A percentile compares a stretch with the other conserved stretches of the same genome.
Conservation (phyloP, 2,329 filamentous ascomycete species). For the Trichothecium sympodiale region DNA sequence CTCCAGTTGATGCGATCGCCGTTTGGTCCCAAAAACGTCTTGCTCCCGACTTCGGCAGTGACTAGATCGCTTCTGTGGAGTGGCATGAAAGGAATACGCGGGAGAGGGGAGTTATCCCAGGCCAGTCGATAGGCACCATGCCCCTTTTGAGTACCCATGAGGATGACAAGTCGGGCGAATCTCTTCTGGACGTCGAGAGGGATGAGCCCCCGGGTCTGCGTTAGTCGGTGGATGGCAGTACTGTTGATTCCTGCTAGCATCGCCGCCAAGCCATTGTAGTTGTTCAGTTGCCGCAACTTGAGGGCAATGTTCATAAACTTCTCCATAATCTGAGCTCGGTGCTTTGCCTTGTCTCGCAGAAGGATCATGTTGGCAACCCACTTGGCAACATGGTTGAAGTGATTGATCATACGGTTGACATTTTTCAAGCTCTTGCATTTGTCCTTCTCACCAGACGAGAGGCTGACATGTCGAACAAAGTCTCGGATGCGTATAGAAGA, state of each 20-base stretch:
- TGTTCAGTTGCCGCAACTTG: conserved; percentile 83
- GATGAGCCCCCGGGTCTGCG: conserved; percentile 68
- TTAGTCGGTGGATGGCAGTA: conserved; percentile 72
- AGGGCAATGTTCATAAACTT: conserved; percentile 89
- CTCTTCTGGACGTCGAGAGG: conserved; percentile 63
- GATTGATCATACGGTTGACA: conserved; percentile 87
- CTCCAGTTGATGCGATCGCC: conserved; percentile 86
- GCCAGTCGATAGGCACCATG: conserved; percentile 93
- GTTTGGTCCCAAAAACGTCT: conserved; percentile 68
- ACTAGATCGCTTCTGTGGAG: conserved; percentile 83
- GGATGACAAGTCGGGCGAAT: conserved; percentile 76
- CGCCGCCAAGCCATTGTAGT: conserved; percentile 94
- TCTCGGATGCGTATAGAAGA: conserved; percentile 88
- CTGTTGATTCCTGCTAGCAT: conserved; percentile 88
- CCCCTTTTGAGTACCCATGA: conserved; percentile 89
- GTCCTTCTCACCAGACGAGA: conserved; percentile 60
- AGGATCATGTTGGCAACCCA: conserved; percentile 79
- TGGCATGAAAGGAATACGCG: conserved; percentile 88
- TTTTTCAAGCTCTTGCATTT: conserved; percentile 69
- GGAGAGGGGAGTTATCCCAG: conserved; percentile 88
- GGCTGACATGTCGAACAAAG: conserved; percentile 79
- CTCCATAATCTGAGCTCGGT: conserved; percentile 80
- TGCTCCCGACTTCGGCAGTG: conserved; percentile 83
- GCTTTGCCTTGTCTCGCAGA: conserved; percentile 89
- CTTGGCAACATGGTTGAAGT: conserved; percentile 78